These are phyloP conservation scores for Aspergillus sp. DNA, from an alignment of 2,329 filamentous ascomycete genomes.

Conservation along the genomic window DNA sequence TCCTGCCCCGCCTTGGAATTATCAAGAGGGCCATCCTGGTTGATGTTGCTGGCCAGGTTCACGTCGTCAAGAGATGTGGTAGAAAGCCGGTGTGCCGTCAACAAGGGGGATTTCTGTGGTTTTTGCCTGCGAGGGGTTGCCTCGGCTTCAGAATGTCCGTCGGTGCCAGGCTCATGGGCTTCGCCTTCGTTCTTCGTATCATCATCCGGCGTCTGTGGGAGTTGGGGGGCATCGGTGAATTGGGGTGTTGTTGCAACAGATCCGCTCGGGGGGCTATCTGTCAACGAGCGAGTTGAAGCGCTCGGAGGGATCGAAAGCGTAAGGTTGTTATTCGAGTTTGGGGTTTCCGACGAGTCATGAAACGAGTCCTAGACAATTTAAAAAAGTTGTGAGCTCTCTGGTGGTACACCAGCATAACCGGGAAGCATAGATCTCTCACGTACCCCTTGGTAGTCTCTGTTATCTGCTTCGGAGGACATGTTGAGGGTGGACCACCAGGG, in stretches of 20 bases:
- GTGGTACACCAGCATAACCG: conserved; percentile 5
- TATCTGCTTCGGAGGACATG: conserved; percentile 39
- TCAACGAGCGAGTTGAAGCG: conserved; percentile 63
- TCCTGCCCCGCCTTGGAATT: conserved; percentile 25
- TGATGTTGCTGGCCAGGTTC: conserved; percentile 60
- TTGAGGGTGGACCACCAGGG: conserved; percentile 18
- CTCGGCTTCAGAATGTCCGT: conserved; percentile 29
- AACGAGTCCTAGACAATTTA: conserved; percentile 65
- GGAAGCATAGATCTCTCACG: conserved; percentile 14
- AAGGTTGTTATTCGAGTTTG: conserved; percentile 28
- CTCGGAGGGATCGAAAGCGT: conserved; percentile 34
- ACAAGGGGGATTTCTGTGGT: conserved; percentile 51
- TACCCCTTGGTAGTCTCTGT: conserved; percentile 45
- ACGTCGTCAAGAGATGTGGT: conserved; percentile 64
- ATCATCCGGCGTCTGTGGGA: conserved; percentile 28
- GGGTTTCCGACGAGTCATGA: conserved; percentile 69
- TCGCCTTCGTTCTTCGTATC: conserved; percentile 22
- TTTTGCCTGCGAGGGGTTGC: conserved; percentile 36
- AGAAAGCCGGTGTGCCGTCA: conserved; percentile 56
- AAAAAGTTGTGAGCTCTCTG: conserved; percentile 4
- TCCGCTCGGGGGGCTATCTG: conserved; percentile 44
- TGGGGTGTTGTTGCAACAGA: conserved; percentile 40
- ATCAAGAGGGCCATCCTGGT: conserved; percentile 47
- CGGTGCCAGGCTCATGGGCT: conserved; percentile 25
- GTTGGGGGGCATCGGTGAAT: conserved; percentile 30